phyloP scores from a whole-genome alignment of 129 eudicot species.

The Smallanthus sonchifolius region DNA sequence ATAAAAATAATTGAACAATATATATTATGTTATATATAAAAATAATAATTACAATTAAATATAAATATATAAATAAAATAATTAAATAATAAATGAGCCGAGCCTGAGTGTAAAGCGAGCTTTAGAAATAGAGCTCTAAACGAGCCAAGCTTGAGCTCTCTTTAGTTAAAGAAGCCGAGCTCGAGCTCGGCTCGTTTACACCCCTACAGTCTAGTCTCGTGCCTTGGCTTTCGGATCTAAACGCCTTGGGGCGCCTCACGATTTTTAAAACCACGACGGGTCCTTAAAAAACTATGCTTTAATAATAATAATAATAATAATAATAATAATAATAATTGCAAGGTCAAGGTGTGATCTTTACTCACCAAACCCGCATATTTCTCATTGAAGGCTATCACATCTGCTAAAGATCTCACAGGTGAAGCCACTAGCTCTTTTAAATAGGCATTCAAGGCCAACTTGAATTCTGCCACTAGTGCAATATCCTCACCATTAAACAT shows the following conservation, averaged over 20 bases:
- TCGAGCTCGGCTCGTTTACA: too few relatives aligned
- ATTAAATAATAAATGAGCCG: too few relatives aligned
- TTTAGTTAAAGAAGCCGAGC: too few relatives aligned
- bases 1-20: too few relatives aligned
- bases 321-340: not conserved
- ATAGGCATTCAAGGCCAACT: constrained; percentile 43
- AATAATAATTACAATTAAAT: too few relatives aligned
- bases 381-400: constrained; percentile 54
- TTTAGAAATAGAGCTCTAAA: too few relatives aligned
- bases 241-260: not conserved
- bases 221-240: not conserved
- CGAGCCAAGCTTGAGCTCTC: too few relatives aligned
- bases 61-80: too few relatives aligned
- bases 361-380: constrained; percentile 40
- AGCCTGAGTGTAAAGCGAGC: too few relatives aligned
- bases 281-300: not conserved
- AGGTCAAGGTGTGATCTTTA: not conserved
- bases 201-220: too few relatives aligned
- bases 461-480: constrained; percentile 47
- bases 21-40: too few relatives aligned
- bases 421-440: constrained; percentile 44
- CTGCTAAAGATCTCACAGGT: constrained; percentile 62
- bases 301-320: too few relatives aligned
- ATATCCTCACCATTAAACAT: constrained; percentile 22
- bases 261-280: not conserved